phyloP scores from a whole-genome alignment of 2,329 filamentous ascomycete genomes.

The Alternaria atra region DNA sequence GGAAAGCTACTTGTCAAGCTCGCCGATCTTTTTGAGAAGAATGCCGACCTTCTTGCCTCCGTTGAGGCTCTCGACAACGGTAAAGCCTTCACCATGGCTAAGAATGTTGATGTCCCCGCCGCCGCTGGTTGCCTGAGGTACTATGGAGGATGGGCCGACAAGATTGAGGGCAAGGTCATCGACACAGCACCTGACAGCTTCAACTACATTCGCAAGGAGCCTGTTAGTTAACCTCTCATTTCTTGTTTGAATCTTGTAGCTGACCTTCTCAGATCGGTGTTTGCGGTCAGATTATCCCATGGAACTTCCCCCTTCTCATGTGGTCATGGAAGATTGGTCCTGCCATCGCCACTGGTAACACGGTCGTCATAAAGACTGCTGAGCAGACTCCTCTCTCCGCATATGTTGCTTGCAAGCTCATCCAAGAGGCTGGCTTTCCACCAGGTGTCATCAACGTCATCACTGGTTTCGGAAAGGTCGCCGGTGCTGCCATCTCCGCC shows the following conservation, averaged over 20 bases:
- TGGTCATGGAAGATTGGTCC: constrained; percentile 83
- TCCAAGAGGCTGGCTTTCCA: constrained; percentile 82
- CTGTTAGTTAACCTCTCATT: constrained; percentile 57
- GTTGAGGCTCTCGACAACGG: constrained; percentile 91
- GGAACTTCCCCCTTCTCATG: constrained; percentile 89
- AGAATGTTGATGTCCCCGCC: constrained; percentile 72
- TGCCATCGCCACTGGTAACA: constrained; percentile 77
- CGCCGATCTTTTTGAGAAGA: constrained; percentile 81
- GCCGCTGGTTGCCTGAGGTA: constrained; percentile 79
- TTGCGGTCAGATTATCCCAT: constrained; percentile 87
- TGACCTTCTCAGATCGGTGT: constrained; percentile 68
- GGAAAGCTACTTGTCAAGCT: constrained; percentile 77
- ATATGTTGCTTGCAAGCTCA: constrained; percentile 69
- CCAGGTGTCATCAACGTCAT: constrained; percentile 79
- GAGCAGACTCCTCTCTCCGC: constrained; percentile 79
- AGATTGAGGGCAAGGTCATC: constrained; percentile 87
- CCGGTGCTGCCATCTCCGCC: constrained; percentile 76
- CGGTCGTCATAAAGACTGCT: constrained; percentile 76
- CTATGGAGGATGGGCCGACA: constrained; percentile 91
- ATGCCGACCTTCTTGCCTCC: constrained; percentile 77
- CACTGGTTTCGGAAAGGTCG: constrained; percentile 79
- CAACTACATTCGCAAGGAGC: constrained; percentile 83
- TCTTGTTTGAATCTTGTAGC: background rate
- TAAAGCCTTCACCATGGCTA: constrained; percentile 80
- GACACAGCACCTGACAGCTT: constrained; percentile 81